These are phyloP conservation scores for Lipomyces yamadae DNA, from an alignment of 805 yeast species.

Conservation along the genomic window DNA sequence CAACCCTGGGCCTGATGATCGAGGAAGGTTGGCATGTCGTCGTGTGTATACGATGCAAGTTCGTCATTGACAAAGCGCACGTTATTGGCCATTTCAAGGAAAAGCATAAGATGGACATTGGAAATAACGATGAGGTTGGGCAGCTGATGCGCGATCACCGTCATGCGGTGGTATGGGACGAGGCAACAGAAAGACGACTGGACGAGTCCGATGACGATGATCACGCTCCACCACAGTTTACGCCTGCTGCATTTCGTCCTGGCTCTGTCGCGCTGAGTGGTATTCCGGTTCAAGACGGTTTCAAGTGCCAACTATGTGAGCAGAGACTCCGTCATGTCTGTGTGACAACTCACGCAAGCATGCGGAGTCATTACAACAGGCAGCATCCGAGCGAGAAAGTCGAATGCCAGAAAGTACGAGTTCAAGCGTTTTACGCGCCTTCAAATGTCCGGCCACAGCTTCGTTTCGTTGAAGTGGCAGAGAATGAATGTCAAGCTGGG, in stretches of 20 bases:
- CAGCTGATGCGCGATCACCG: too few relatives aligned
- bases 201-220: too few relatives aligned
- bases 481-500: background rate
- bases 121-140: too few relatives aligned
- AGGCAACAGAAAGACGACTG: too few relatives aligned
- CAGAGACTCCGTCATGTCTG: background rate
- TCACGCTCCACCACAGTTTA: too few relatives aligned
- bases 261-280: background rate
- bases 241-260: background rate
- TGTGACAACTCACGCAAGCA: background rate
- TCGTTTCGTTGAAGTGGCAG: background rate
- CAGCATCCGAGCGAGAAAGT: background rate
- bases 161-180: too few relatives aligned
- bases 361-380: background rate
- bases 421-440: background rate
- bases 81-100: too few relatives aligned
- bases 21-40: background rate
- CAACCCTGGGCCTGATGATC: too few relatives aligned
- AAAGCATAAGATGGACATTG: too few relatives aligned
- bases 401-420: background rate
- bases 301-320: background rate
- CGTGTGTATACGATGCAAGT: too few relatives aligned
- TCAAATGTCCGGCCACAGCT: background rate
- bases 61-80: too few relatives aligned
- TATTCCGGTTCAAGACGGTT: background rate